Evolutionary conservation across 495 filamentous ascomycete species (phyloP).

Genomic region (Penicillium steckii): DNA sequence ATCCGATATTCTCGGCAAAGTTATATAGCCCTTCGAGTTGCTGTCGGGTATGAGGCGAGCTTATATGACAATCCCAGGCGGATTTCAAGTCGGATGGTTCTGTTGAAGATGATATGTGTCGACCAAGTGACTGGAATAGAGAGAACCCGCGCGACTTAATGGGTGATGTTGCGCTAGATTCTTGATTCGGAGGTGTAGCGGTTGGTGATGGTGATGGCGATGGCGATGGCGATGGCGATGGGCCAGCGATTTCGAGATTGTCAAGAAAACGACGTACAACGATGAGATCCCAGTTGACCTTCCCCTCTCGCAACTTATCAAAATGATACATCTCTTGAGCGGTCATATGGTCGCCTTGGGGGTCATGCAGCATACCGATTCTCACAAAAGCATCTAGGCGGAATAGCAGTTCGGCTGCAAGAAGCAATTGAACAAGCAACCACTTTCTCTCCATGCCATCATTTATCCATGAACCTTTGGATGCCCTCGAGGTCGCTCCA

Average conservation of each 20-base stretch:
- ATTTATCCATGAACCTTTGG: constrained; percentile 34
- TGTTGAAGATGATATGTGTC: constrained; percentile 15
- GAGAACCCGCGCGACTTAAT: constrained; percentile 23
- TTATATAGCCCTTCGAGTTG: constrained; percentile 51
- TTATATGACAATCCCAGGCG: constrained; percentile 37
- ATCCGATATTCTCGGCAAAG: constrained; percentile 51
- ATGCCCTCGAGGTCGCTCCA: constrained; percentile 28
- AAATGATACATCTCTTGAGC: constrained; percentile 61
- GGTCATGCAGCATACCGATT: constrained; percentile 48
- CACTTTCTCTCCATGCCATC: constrained; percentile 64
- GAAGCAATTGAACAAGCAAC: constrained; percentile 74
- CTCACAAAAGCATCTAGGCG: constrained; percentile 70
- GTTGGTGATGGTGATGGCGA: constrained; percentile 1
- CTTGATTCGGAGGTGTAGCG: not conserved
- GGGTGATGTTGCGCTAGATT: constrained; percentile 23
- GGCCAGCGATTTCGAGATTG: constrained; percentile 55
- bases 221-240: constrained; percentile 7
- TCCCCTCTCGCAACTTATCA: constrained; percentile 60
- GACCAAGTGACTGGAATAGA: constrained; percentile 26
- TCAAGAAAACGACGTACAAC: constrained; percentile 75
- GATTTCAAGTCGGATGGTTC: constrained; percentile 19
- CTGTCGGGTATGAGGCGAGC: constrained; percentile 37
- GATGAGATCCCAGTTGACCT: constrained; percentile 78
- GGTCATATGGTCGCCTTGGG: constrained; percentile 46
- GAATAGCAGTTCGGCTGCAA: constrained; percentile 74